Evolutionary conservation across 2,329 filamentous ascomycete genomes (phyloP).

Genomic region (Pestalotiopsis sp.): DNA sequence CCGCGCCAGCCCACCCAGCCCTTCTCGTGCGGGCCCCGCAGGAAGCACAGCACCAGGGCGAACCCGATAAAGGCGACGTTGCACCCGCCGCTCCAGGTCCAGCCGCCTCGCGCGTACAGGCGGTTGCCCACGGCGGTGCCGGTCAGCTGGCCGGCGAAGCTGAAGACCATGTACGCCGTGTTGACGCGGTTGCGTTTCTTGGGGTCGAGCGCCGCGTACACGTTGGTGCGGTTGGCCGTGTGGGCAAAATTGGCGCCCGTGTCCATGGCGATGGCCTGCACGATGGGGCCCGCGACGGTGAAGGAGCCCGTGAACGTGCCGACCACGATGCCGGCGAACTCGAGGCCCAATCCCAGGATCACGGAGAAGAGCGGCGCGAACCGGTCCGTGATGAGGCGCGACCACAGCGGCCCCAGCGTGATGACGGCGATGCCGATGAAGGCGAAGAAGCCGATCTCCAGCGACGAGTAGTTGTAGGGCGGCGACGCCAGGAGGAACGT

Average conservation of each 20-base stretch:
- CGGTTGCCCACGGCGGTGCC: slow-evolving; percentile 63
- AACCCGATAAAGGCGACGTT: slow-evolving; percentile 40
- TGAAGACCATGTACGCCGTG: slow-evolving; percentile 78
- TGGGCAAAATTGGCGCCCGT: slow-evolving; percentile 73
- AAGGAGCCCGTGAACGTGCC: slow-evolving; percentile 70
- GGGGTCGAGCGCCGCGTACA: slow-evolving; percentile 68
- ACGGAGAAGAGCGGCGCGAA: slow-evolving; percentile 70
- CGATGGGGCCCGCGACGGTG: slow-evolving; percentile 69
- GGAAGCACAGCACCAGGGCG: slow-evolving; percentile 36
- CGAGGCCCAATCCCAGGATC: slow-evolving; percentile 60
- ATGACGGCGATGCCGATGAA: slow-evolving; percentile 75
- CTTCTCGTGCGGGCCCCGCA: slow-evolving; percentile 40
- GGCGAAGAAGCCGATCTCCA: slow-evolving; percentile 77
- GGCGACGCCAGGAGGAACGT: slow-evolving; percentile 75
- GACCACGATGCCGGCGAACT: slow-evolving; percentile 62
- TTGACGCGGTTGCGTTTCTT: slow-evolving; percentile 76
- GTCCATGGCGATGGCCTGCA: slow-evolving; percentile 73
- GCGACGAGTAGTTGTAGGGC: slow-evolving; percentile 68
- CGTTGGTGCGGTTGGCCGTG: slow-evolving; percentile 70
- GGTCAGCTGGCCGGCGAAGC: slow-evolving; percentile 74
- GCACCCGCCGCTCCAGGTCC: slow-evolving; percentile 47
- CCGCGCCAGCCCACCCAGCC: slow-evolving; percentile 45
- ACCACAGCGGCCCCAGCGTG: slow-evolving; percentile 68
- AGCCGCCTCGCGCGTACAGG: slow-evolving; percentile 53
- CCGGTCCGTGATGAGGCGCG: slow-evolving; percentile 68